These are phyloP conservation scores for Ophiostoma pallidulum DNA, from an alignment of 2,329 filamentous ascomycete genomes.

Conservation along the genomic window DNA sequence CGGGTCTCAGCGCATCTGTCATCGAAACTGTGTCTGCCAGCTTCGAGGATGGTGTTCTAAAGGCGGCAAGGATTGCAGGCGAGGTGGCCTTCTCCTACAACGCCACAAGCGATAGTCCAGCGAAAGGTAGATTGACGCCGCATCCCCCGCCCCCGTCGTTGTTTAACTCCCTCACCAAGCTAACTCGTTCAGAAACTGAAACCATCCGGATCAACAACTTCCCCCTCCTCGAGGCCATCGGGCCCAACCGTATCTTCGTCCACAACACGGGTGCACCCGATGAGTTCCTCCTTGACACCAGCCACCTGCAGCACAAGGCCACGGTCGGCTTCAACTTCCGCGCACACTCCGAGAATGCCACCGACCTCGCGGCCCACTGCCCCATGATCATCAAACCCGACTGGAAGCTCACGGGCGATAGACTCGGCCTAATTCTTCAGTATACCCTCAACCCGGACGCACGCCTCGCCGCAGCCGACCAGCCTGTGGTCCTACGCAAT, in stretches of 20 bases:
- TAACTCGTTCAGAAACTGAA: constrained; percentile 33
- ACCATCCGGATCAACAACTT: constrained; percentile 83
- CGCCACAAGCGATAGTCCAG: constrained; percentile 36
- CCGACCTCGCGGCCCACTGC: constrained; percentile 44
- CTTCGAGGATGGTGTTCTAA: constrained; percentile 66
- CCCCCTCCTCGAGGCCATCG: constrained; percentile 77
- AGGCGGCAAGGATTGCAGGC: constrained; percentile 66
- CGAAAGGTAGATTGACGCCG: constrained; percentile 42
- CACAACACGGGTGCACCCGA: constrained; percentile 58
- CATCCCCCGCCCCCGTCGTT: not conserved
- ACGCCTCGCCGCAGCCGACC: constrained; percentile 15
- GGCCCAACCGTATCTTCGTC: constrained; percentile 87
- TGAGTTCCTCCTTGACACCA: constrained; percentile 68
- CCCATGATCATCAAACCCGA: constrained; percentile 64
- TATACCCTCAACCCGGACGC: constrained; percentile 67
- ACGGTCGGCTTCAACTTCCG: constrained; percentile 89
- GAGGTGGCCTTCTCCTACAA: constrained; percentile 82
- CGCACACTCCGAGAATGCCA: constrained; percentile 57
- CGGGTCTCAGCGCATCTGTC: constrained; percentile 78
- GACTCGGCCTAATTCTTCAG: constrained; percentile 75
- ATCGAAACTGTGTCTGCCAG: constrained; percentile 84
- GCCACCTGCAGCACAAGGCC: constrained; percentile 59
- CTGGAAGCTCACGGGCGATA: constrained; percentile 78
- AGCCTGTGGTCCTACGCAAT: constrained; percentile 50
- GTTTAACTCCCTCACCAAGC: too few relatives aligned